Conservation (phyloP, 306 rosid species). For the Castanopsis chinensis region DNA sequence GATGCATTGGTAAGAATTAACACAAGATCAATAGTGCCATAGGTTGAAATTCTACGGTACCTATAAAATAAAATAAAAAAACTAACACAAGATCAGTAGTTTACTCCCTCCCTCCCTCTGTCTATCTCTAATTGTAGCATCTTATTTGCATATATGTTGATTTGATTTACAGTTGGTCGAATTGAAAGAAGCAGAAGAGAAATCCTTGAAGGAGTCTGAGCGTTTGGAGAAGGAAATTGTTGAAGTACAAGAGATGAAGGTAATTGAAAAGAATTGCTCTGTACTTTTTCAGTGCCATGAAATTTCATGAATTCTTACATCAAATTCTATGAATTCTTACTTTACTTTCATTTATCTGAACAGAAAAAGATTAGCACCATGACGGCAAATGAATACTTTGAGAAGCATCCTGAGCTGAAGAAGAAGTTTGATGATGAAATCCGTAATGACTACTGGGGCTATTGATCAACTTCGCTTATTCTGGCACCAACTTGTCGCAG, state of each 20-base stretch:
- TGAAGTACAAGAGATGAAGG: slow-evolving; percentile 88
- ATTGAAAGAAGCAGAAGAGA: slow-evolving; percentile 84
- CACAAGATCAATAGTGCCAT: neutral
- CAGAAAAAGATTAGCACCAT: slow-evolving; percentile 88
- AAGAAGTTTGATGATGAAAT: slow-evolving; percentile 94
- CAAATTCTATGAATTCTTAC: slow-evolving; percentile 24
- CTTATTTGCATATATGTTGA: slow-evolving; percentile 9
- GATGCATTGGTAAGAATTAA: slow-evolving; percentile 62
- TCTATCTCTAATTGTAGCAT: neutral
- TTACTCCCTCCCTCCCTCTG: neutral
- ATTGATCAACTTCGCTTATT: slow-evolving; percentile 39
- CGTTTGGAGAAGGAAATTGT: slow-evolving; percentile 84
- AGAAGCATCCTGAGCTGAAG: slow-evolving; percentile 85
- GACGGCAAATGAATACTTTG: slow-evolving; percentile 96
- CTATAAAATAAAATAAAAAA: slow-evolving; percentile 12
- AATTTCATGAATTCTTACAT: slow-evolving; percentile 23
- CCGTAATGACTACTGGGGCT: slow-evolving; percentile 90
- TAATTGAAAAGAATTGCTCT: slow-evolving; percentile 23
- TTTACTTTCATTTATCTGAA: neutral
- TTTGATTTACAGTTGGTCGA: slow-evolving; percentile 65
- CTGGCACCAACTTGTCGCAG: slow-evolving; percentile 7
- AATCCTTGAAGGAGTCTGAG: slow-evolving; percentile 86
- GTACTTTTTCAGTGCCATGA: neutral
- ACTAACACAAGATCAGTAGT: neutral
- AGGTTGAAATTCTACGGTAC: too few relatives aligned